Evolutionary conservation across 108 stramenopile species (phyloP), one percentile per base, ranked within the genome.

Genomic region (Nitzschia putrida): DNA sequence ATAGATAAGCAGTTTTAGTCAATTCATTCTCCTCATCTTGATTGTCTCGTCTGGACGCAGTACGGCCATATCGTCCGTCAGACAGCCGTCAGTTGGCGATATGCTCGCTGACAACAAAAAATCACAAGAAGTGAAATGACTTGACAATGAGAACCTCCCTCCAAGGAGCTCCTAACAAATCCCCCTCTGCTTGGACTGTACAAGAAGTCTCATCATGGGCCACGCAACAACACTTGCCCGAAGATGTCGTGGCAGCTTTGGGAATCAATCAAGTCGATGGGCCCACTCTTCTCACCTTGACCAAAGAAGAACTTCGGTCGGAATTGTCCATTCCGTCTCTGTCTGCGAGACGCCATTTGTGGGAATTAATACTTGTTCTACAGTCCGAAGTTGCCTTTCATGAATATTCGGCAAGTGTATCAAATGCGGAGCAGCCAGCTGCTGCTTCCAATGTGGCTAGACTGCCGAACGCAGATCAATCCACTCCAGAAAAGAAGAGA

Each of bases 221-320:
- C 20, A 42, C 29, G 34, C 53, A 55, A 26, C 69, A 39, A 12
- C 68, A 60, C 2, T 47, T 84, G 16, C 44, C 80, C 29, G 52
- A 58, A 40, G 42, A 52, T 11, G 57, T 68, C 16, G 55, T 79
- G 0, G 57, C 44, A 0, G 55, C 71, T 10, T 57, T 85, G 9
- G 1, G 23, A 14, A 40, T 76, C 6, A 79, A 81, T 61, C 58
- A 85, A 66, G 63, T 85, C 24, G 84, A 85, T 64, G 84, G 84
- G 2, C 68, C 75, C 12, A 80, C 79, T 21, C 52, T 85, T 9
- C 57, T 85, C 10, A 82, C 78, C 10, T 54, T 82, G 21, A 51
- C 52, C 11, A 74, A 82, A 44, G 49, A 57, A 49, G 84, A 85
- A 21, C 24, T 85, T 20, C 61, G 50, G 47, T 49, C 70, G n/a